Conservation (phyloP, 116 monocot genomes). For the Trichopus zeylanicus region DNA sequence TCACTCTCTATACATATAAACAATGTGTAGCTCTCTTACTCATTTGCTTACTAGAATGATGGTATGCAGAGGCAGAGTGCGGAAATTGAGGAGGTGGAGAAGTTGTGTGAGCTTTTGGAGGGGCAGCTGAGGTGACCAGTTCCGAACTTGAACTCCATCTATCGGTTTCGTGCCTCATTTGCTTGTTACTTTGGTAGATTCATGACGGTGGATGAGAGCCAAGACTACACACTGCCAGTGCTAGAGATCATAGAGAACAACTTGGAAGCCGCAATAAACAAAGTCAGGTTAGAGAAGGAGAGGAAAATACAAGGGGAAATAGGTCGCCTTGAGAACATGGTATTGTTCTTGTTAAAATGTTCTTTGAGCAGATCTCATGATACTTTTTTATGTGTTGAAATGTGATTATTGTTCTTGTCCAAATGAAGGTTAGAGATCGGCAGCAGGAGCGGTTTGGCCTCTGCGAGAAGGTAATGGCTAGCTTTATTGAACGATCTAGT, state of each 20-base stretch:
- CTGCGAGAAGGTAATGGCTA: conserved; percentile 6
- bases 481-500: too few species aligned
- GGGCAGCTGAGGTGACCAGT: conserved; percentile 45
- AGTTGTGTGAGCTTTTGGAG: conserved; percentile 44
- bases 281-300: conserved; percentile 48
- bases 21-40: too few species aligned
- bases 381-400: too few species aligned
- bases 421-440: conserved; percentile 3
- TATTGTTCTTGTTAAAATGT: not conserved
- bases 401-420: too few species aligned
- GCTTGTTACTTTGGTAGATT: too few species aligned
- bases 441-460: conserved; percentile 1
- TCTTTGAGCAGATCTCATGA: too few species aligned
- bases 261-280: conserved; percentile 45
- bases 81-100: conserved; percentile 42
- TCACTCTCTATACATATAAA: not conserved
- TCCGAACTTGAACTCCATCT: too few species aligned
- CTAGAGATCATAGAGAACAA: conserved; percentile 48
- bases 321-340: conserved; percentile 33
- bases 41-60: too few species aligned
- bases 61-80: conserved; percentile 26
- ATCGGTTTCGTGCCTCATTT: too few species aligned
- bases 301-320: conserved; percentile 52
- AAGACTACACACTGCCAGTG: conserved; percentile 41
- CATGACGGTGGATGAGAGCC: conserved; percentile 46